Evolutionary conservation across 305 asterid species (phyloP).

Genomic region (Striga hermonthica): DNA sequence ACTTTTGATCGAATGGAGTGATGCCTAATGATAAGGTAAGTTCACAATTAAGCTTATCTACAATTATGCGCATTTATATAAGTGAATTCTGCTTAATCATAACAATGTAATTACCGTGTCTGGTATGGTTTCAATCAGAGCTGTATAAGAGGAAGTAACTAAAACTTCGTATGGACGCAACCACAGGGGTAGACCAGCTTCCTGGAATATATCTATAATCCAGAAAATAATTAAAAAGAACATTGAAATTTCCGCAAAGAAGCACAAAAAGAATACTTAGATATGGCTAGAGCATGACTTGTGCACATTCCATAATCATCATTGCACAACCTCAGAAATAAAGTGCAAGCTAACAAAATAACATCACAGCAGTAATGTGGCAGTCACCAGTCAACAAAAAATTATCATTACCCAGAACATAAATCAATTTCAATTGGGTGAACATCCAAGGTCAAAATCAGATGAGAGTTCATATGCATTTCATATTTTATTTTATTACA

Average conservation of each 20-base stretch:
- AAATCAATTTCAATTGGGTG: slow-evolving; percentile 1
- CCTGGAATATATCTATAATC: slow-evolving; percentile 97
- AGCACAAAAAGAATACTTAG: not conserved
- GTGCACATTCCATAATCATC: slow-evolving; percentile 17
- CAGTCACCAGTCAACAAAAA: slow-evolving; percentile 1
- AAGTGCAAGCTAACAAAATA: not conserved
- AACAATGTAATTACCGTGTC: slow-evolving; percentile 68
- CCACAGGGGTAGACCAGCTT: slow-evolving; percentile 99
- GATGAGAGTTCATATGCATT: not conserved
- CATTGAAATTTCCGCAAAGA: not conserved
- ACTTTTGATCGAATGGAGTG: slow-evolving; percentile 92
- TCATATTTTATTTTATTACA: not conserved
- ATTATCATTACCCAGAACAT: not conserved
- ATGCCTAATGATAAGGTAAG: slow-evolving; percentile 56
- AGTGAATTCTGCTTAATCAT: slow-evolving; percentile 21
- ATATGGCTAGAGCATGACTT: slow-evolving; percentile 6
- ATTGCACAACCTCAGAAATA: slow-evolving; percentile 8
- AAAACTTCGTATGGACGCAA: slow-evolving; percentile 96
- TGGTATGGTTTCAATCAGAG: slow-evolving; percentile 97
- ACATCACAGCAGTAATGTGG: not conserved
- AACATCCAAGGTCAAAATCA: not conserved
- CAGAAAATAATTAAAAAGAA: slow-evolving; percentile 22
- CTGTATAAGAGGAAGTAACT: slow-evolving; percentile 94
- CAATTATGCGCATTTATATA: slow-evolving; percentile 20
- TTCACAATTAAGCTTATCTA: not conserved